phyloP scores from a whole-genome alignment of 2,329 filamentous ascomycete species.

The Pseudogymnoascus sp. region DNA sequence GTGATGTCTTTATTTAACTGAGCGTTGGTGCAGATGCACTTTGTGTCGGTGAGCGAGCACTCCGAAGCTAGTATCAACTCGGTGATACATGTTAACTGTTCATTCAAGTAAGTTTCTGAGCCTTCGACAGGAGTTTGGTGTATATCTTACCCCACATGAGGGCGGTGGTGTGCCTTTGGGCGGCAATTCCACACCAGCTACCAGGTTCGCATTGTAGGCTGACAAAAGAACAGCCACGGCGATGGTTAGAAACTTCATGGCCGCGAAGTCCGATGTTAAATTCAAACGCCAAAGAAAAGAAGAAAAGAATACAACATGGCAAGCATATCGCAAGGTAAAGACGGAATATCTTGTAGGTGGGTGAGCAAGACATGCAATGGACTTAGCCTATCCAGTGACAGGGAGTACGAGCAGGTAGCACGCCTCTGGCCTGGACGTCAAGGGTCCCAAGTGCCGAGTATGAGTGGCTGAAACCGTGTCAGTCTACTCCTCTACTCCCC shows the following conservation, averaged over 20 bases:
- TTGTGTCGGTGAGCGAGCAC: constrained; percentile 29
- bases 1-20: constrained; percentile 27
- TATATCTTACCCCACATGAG: constrained; percentile 3
- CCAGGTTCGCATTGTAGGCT: not conserved
- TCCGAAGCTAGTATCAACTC: not conserved
- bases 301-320: not conserved
- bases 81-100: not conserved
- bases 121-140: not conserved
- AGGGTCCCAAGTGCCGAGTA: not conserved
- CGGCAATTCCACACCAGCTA: not conserved
- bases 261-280: not conserved
- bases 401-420: not conserved
- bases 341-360: not conserved
- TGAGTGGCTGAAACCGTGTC: not conserved
- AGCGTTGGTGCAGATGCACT: constrained; percentile 32
- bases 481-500: not conserved
- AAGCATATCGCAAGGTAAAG: not conserved
- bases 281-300: constrained; percentile 6
- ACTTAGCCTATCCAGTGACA: not conserved
- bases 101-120: not conserved
- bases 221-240: not conserved
- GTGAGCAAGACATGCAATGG: not conserved
- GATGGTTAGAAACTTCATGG: not conserved
- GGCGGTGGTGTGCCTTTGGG: not conserved
- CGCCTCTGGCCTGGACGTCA: not conserved